phyloP scores from a whole-genome alignment of 2,329 filamentous ascomycete species.

The Pseudogymnoascus sp. region DNA sequence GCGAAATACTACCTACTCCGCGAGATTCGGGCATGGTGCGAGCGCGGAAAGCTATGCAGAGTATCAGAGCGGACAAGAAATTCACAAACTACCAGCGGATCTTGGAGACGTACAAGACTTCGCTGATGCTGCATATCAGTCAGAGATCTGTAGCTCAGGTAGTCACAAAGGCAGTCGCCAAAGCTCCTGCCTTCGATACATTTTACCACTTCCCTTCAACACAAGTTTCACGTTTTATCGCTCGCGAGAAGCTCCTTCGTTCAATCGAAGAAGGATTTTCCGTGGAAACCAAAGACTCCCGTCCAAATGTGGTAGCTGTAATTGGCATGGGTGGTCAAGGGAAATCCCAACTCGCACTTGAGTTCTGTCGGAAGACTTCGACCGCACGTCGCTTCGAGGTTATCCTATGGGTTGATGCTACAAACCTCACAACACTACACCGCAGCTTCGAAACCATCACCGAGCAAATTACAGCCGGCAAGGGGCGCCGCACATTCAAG shows the following conservation, averaged over 20 bases:
- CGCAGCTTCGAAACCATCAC: slow-evolving; percentile 15
- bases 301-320: slow-evolving; percentile 16
- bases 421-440: slow-evolving; percentile 13
- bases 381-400: slow-evolving; percentile 10
- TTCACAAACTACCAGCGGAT: not conserved
- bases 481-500: not conserved
- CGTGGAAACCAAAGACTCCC: not conserved
- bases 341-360: slow-evolving; percentile 21
- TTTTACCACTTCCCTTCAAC: not conserved
- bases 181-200: not conserved
- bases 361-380: slow-evolving; percentile 15
- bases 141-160: not conserved
- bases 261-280: slow-evolving; percentile 14
- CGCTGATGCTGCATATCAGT: not conserved
- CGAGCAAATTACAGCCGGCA: slow-evolving; percentile 9
- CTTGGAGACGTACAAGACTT: not conserved
- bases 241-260: slow-evolving; percentile 16
- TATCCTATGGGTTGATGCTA: slow-evolving; percentile 20
- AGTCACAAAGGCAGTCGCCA: not conserved
- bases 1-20: not conserved
- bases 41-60: not conserved
- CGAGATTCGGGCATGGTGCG: not conserved
- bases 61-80: not conserved
- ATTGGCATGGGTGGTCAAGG: slow-evolving; percentile 20
- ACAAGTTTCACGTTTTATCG: slow-evolving; percentile 14